phyloP scores from a whole-genome alignment of 495 filamentous ascomycete species.

The Neurospora tetrasperma region DNA sequence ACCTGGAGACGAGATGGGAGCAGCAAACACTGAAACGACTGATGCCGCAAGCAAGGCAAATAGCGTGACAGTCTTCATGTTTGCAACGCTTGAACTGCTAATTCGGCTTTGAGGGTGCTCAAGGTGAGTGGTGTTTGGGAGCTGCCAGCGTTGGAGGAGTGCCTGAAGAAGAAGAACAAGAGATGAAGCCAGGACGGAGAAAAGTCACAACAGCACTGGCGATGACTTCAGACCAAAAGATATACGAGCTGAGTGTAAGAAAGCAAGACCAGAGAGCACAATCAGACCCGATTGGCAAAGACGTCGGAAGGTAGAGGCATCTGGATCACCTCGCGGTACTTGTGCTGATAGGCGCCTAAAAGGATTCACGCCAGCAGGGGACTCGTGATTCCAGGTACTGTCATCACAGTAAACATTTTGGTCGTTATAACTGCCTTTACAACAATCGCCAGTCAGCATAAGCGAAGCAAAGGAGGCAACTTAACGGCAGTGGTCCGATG shows the following conservation, averaged over 20 bases:
- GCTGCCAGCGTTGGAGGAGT: background rate
- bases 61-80: background rate
- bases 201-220: background rate
- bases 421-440: too few species aligned
- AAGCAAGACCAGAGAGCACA: background rate
- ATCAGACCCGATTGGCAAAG: background rate
- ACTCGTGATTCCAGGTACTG: background rate
- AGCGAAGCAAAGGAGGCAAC: background rate
- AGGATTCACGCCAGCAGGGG: background rate
- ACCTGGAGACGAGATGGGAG: background rate
- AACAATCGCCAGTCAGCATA: too few species aligned
- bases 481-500: background rate
- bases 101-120: background rate
- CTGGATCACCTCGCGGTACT: background rate
- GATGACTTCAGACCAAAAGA: background rate
- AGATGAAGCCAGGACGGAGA: background rate
- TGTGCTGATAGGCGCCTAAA: background rate
- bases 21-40: background rate
- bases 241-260: background rate
- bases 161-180: background rate
- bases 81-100: background rate
- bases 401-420: too few species aligned
- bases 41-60: background rate
- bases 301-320: background rate
- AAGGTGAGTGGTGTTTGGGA: background rate